A percentile compares a stretch with the other conserved stretches of the same genome.
Evolutionary conservation across 1,284 basidiomycete genomes (phyloP).

Genomic region (Ustilago curta): DNA sequence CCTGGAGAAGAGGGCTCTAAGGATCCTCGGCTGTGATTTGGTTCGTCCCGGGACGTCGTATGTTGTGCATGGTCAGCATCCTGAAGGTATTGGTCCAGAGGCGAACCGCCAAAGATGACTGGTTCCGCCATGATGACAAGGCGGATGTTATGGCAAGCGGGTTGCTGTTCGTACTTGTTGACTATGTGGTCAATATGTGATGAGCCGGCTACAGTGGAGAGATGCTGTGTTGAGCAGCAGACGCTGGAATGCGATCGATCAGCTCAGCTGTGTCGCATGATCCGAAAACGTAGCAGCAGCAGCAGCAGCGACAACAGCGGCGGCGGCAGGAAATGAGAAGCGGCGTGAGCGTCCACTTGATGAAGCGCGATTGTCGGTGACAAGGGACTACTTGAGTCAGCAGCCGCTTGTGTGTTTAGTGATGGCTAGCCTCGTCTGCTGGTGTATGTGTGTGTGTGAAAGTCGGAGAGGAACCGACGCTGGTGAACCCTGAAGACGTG

Average conservation of each 20-base stretch:
- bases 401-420: neutral
- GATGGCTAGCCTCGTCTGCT: neutral
- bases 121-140: conserved; percentile 48
- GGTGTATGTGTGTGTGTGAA: neutral
- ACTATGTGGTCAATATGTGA: neutral
- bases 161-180: neutral
- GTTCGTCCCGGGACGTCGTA: neutral
- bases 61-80: conserved; percentile 14
- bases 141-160: neutral
- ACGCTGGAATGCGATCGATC: neutral
- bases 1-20: conserved; percentile 7
- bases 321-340: neutral
- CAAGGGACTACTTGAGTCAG: neutral
- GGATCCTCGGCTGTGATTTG: neutral
- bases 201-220: neutral
- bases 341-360: conserved; percentile 6
- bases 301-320: neutral
- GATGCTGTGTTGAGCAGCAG: neutral
- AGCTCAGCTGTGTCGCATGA: conserved; percentile 7
- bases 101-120: conserved; percentile 52
- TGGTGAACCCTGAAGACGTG: neutral
- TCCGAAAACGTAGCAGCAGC: neutral
- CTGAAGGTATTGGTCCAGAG: conserved; percentile 47
- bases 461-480: neutral
- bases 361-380: neutral